Evolutionary conservation across 441 rosid species (phyloP), one percentile per base, ranked within the genome.

Genomic region (Pelargonium hybrid): DNA sequence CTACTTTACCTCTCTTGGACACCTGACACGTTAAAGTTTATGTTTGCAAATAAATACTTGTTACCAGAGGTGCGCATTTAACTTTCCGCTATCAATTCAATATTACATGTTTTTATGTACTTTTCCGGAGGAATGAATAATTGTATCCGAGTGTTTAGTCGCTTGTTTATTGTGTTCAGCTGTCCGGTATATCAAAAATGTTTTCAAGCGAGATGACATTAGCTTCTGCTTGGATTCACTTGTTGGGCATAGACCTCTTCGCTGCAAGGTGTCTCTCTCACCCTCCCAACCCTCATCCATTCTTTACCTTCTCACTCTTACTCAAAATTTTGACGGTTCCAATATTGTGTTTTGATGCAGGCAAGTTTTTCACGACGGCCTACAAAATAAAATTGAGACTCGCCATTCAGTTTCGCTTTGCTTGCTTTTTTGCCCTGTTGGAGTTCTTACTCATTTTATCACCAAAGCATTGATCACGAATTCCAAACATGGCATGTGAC

Each of bases 221-320:
- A 74, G 86, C 97, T 80, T 93, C 97, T 69, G 97, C 91, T 11
- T 93, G 97, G 98, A 88, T 93, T 88, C 98, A 91, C 83, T 85
- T 91, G 66, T 80, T 93, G 71, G 86, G 85, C 34, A 66, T 93
- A 9, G 97, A 93, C 84, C 98, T 91, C 74, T 93, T 85, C 37
- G 97, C 98, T 10, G 98, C 98, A 66, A 87, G 97, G 96, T 93
- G 59, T 45, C 39, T 63, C 21, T 69, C 50, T 70, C 47, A n/a
- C 48, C 41, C 41, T 59, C 66, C 20, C 34, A 18, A n/a, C 7
- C 62, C 10, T 54, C 47, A 17, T 6, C 62, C 43, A 7, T 57
- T 54, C 8, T 29, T 20, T 20, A 1, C 0, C 23, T 23, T 57
- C 56, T 4, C 0, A 1, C 47, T 57, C 56, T n/a, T 0, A 0